Percentiles rank a stretch among this genome's conserved stretches.
Evolutionary conservation across 495 filamentous ascomycete species (phyloP).

Genomic region (Cercophora newfieldiana): DNA sequence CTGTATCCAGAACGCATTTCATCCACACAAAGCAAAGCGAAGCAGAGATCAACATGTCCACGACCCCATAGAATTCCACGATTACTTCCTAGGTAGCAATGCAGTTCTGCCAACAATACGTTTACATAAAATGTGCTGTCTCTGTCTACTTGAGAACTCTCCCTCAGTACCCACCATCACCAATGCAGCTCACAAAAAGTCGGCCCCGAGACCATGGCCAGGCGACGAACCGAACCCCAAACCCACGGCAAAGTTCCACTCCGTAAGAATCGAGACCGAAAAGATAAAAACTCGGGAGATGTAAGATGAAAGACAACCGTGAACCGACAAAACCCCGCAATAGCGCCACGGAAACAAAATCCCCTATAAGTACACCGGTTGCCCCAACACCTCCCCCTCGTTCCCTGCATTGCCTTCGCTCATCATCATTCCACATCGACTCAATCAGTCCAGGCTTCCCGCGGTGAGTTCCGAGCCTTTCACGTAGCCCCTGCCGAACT

Average conservation of each 20-base stretch:
- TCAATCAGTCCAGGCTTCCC: not conserved
- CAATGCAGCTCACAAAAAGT: too few relatives aligned
- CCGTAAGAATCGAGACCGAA: not conserved
- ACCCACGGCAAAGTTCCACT: not conserved
- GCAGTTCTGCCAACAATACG: not conserved
- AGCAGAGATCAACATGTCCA: not conserved
- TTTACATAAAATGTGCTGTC: not conserved
- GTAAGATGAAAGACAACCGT: not conserved
- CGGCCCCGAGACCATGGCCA: too few relatives aligned
- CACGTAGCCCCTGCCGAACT: slow-evolving; percentile 27
- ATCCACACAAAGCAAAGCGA: not conserved
- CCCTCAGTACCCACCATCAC: too few relatives aligned
- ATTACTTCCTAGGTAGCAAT: not conserved
- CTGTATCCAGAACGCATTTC: not conserved
- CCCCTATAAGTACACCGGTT: not conserved
- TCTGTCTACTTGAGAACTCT: not conserved
- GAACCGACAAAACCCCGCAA: not conserved
- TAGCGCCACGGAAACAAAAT: not conserved
- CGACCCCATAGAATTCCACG: not conserved
- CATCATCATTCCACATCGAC: not conserved
- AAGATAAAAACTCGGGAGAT: not conserved
- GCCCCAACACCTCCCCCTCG: not conserved
- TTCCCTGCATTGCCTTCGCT: not conserved
- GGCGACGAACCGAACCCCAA: not conserved
- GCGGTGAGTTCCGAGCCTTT: not conserved